Base-by-base conservation (phyloP, 1,284 basidiomycete genomes). In the Phylloboletellus chloephorus region DNA sequence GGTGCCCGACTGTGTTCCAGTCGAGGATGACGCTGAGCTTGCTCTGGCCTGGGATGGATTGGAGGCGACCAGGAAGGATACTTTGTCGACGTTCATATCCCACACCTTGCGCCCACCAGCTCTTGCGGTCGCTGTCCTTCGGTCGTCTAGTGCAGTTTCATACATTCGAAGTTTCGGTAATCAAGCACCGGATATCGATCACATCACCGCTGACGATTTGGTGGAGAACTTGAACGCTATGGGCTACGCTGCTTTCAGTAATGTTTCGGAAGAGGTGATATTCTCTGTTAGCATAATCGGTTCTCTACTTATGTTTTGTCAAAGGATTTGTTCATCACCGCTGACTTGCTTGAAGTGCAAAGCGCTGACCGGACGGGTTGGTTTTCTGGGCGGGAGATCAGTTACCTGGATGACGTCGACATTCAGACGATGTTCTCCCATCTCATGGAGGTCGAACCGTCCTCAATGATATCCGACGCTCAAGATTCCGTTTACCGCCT, bases 291-390 rank as follows among this genome's bases (percentile, higher is more conserved):
- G 40, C 7, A 20, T 40, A 15, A 28, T 17, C 26, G 21, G 28
- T 26, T 24, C 37, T 17, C 4, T 36, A 44, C 13, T 51, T 32
- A 52, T 35, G 23, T 32, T 28, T 43, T 29, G 25, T 11, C 49
- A 9, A 49, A 82, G 82, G 87, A 89, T 61, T 66, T 89, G 26
- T 81, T 85, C 52, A 68, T 79, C 34, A 78, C 82, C 12, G 73
- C 78, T 4, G 86, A 90, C 57, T 64, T 88, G 13, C 69, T 90
- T 11, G 87, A 90, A 59, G 75, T 85, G 1, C 87, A 89, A 59
- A 80, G 76, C 4, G 74, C 76, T 12, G 87, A 90, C 57, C 74
- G 77, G 24, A 79, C 76, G 3, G 86, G 82, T 2, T 90, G 87
- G 86, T 84, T 85, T 61, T 67, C 73, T 7, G 51, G 65, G 25